Percentiles rank a stretch among this genome's conserved stretches.
Evolutionary conservation across 31 red algal genomes (phyloP).

Genomic region (Porphyra umbilicalis): DNA sequence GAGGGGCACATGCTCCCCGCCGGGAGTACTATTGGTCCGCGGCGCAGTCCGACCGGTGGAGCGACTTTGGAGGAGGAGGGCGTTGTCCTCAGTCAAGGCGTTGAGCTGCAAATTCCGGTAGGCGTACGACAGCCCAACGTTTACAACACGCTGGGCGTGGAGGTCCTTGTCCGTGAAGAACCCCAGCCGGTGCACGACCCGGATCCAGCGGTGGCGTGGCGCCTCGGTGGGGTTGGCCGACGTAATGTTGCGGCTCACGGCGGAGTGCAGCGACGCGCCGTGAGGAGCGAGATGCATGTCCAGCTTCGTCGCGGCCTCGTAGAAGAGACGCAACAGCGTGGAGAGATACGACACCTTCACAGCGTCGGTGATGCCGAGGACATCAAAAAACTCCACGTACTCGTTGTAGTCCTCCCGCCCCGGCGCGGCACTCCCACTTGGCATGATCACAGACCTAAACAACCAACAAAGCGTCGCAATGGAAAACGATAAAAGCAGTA

Average conservation of each 20-base stretch:
- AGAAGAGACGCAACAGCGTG: neutral
- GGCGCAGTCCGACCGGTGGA: too few species aligned
- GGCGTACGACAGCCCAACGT: neutral
- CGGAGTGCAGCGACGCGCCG: neutral
- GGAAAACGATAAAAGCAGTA: too few species aligned
- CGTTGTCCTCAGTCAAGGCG: too few species aligned
- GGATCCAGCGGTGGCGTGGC: neutral
- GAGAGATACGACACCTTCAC: neutral
- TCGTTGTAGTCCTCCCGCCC: too few species aligned
- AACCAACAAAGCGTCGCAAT: too few species aligned
- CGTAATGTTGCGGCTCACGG: neutral
- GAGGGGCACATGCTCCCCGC: too few species aligned
- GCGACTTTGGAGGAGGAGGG: too few species aligned
- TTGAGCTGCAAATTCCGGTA: neutral
- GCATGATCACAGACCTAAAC: too few species aligned
- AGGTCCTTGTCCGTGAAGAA: neutral
- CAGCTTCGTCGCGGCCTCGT: neutral
- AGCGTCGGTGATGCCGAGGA: neutral
- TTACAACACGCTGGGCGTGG: neutral
- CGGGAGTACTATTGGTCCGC: too few species aligned
- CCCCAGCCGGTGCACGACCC: neutral
- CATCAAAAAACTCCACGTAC: neutral
- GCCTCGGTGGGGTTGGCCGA: neutral
- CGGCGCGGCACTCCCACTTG: too few species aligned
- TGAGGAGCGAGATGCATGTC: neutral